Conservation (phyloP, 176 grass and related monocot species). For the Ensete glaucum region DNA sequence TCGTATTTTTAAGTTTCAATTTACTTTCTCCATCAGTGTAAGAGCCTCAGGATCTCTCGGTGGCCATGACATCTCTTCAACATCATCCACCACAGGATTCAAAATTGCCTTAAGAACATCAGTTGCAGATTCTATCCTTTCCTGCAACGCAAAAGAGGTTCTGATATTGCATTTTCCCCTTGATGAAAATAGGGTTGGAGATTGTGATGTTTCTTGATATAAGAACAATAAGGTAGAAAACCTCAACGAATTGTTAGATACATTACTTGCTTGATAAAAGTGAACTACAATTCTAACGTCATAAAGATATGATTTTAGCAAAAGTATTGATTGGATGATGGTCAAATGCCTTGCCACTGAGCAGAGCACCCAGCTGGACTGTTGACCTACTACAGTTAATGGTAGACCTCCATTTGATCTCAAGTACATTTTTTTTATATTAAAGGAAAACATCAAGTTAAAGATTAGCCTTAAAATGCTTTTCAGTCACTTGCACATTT, state of each 20-base stretch:
- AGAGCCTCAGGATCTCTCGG: constrained; percentile 56
- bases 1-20: not conserved
- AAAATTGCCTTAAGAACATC: constrained; percentile 82
- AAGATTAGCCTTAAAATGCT: too few species aligned
- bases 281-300: not conserved
- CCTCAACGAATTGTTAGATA: not conserved
- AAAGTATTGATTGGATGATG: not conserved
- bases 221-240: not conserved
- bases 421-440: not conserved
- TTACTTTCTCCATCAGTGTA: constrained; percentile 73
- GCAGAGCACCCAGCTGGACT: not conserved
- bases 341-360: not conserved
- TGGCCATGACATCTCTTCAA: constrained; percentile 71
- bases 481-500: not conserved
- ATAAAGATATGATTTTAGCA: not conserved
- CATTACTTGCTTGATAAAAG: not conserved
- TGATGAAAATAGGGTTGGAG: not conserved
- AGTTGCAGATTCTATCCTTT: constrained; percentile 82
- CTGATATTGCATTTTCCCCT: constrained; percentile 1
- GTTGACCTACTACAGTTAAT: not conserved
- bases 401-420: not conserved
- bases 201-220: not conserved
- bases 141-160: constrained; percentile 33
- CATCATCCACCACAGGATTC: constrained; percentile 53
- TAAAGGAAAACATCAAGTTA: too few species aligned